Base-by-base conservation (phyloP, 2,329 filamentous ascomycete species). In the Phyllosticta capitalensis region DNA sequence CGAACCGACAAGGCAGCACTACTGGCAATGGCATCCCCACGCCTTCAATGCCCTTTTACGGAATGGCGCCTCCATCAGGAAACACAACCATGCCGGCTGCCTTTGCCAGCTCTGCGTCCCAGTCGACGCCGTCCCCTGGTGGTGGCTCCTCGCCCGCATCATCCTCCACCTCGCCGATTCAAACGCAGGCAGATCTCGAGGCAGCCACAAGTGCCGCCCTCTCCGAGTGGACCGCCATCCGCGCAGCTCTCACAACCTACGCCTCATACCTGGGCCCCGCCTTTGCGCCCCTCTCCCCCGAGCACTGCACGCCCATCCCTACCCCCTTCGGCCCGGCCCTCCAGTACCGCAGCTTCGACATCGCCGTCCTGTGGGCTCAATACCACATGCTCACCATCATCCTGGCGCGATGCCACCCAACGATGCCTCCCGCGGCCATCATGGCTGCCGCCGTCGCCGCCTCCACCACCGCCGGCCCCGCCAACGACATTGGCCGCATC, bases 361-460 rank as follows among this genome's bases (percentile, higher is more conserved):
- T 97, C 63, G 89, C 89, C 2, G 87, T 89, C 33, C 80, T 96
- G 21, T 96, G 91, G 90, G 85, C 89, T 68, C 87, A 92, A 64
- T 92, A 89, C 71, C 88, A 95, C 72, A 89, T 92, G 79, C 86
- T 87, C 0, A 80, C 90, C 53, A 92, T 97, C 60, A 81, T 92
- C 58, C 81, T 94, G n/a, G 79, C 92, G 61, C 83, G 94, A 33
- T 81, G 86, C 0, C 92, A 96, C 65, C 94, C 94, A 0, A 83
- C 83, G 22, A 96, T 96, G 91, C 92, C 92, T 0, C 90, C 92
- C 0, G 86, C 92, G 9, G 88, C 91, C 38, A 91, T 95, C 83
- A 83, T 91, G 66, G 91, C 94, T 2, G 90, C 90, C 0, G 88
- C 87, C 7, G 80, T 95, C 63, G 85, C 88, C 9, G 90, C 90